phyloP scores from a whole-genome alignment of 1,284 basidiomycete species.

The Somion occarium region DNA sequence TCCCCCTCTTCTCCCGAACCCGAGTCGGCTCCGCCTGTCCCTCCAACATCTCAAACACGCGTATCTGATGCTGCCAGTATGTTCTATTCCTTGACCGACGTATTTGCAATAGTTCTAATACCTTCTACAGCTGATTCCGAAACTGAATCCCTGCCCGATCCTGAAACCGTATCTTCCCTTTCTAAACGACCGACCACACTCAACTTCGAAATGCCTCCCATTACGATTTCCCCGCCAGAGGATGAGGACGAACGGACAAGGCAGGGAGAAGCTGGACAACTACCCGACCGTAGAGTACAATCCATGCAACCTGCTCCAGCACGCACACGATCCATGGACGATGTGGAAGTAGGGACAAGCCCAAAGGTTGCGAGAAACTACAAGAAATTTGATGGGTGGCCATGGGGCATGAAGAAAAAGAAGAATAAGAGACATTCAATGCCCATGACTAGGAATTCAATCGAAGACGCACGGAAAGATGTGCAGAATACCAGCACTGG shows the following conservation, averaged over 20 bases:
- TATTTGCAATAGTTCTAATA: background rate
- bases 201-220: conserved; percentile 20
- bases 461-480: background rate
- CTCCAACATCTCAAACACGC: conserved; percentile 10
- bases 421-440: conserved; percentile 11
- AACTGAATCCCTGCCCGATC: background rate
- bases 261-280: conserved; percentile 7
- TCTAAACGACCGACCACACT: conserved; percentile 10
- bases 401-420: conserved; percentile 11
- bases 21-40: conserved; percentile 12
- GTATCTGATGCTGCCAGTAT: background rate
- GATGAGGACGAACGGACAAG: conserved; percentile 12
- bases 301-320: conserved; percentile 19
- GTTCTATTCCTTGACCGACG: background rate
- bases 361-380: conserved; percentile 14
- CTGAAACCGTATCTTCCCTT: background rate
- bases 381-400: conserved; percentile 24
- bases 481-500: background rate
- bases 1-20: conserved; percentile 16
- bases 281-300: conserved; percentile 20
- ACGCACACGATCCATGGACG: conserved; percentile 12
- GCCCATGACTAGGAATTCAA: conserved; percentile 9
- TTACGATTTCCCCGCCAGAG: conserved; percentile 15
- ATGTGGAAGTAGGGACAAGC: conserved; percentile 10
- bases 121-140: background rate